Evolutionary conservation across 2,329 filamentous ascomycete species (phyloP), one percentile per base, ranked within the genome.

Genomic region (Cladophialophora exuberans): DNA sequence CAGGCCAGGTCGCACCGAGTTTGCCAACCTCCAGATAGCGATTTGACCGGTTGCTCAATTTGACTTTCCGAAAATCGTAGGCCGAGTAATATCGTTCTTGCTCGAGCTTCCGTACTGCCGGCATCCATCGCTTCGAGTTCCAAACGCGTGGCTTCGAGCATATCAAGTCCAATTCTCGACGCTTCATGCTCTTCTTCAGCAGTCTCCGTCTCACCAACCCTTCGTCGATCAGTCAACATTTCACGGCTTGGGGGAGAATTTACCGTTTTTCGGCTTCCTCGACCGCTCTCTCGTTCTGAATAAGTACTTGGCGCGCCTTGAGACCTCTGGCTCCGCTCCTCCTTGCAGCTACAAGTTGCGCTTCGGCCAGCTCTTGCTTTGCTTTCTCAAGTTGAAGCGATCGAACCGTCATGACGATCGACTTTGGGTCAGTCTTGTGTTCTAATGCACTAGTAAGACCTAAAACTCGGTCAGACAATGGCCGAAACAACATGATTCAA

Each of bases 11-110:
- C 77, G 23, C 83, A 83, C 7, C 87, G 81, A 83, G 89, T 90
- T 57, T 79, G 81, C 87, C 87, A 90, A 2, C 87, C 90, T 5
- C 90, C 90, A 0, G 89, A 94, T 2, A 95, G 76, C 30, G 83
- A 56, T 11, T 43, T 52, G 46, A 62, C 53, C 3, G 57, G 58
- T 11, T 56, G 45, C 10, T 62, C 51, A 17, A 64, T 61, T 31
- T 64, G 62, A 17, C 51, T 45, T 22, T 57, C 53, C 2, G 57
- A 59, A 36, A 64, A 64, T 5, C 62, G 52, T 15, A 64, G 52
- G 31, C 62, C 62, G 25, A 62, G 23, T 13, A 64, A 48, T 10
- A 60, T 51, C 9, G 51, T 60, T 22, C 58, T 52, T 6, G 62
- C 62, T 31, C 60, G 60, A 26, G 60, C 58, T 50, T 64, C 62